These are phyloP conservation scores for Mycena amicta DNA, from an alignment of 768 basidiomycete genomes.

Conservation along the genomic window DNA sequence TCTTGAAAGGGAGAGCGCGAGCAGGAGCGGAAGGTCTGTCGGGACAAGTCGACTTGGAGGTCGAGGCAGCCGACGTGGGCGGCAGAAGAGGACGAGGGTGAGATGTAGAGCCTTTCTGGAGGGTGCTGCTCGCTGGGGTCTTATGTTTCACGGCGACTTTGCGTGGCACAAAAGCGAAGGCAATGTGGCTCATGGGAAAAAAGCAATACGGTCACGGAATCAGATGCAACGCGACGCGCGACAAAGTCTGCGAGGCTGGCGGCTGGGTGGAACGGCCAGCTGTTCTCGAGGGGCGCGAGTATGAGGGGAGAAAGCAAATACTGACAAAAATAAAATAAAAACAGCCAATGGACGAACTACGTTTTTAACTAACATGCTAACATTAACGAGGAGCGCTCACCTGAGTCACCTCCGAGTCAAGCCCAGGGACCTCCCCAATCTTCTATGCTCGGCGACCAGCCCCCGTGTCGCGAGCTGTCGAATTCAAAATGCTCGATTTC, in stretches of 20 bases:
- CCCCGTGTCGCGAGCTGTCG: background rate
- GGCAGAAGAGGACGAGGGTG: conserved; percentile 29
- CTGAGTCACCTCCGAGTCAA: too few relatives aligned
- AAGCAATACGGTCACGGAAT: background rate
- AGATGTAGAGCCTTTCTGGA: conserved; percentile 5
- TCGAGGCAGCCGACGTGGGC: background rate
- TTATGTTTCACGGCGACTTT: conserved; percentile 41
- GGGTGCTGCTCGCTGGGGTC: background rate
- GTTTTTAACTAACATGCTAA: too few relatives aligned
- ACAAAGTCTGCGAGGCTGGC: too few relatives aligned
- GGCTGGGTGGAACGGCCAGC: too few relatives aligned
- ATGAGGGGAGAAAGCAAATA: too few relatives aligned
- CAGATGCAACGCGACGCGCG: too few relatives aligned
- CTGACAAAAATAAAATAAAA: too few relatives aligned
- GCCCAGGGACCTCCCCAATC: background rate
- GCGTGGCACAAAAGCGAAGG: conserved; percentile 52
- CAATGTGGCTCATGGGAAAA: background rate
- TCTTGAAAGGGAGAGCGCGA: conserved; percentile 69
- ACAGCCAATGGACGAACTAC: too few relatives aligned
- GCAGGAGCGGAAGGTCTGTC: conserved; percentile 54
- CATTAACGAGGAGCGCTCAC: too few relatives aligned
- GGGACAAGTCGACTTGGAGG: conserved; percentile 25
- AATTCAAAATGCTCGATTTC: background rate
- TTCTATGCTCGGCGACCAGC: background rate
- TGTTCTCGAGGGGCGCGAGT: too few relatives aligned